Conservation (phyloP, 164 flowering plant species). For the Akebia trifoliata region DNA sequence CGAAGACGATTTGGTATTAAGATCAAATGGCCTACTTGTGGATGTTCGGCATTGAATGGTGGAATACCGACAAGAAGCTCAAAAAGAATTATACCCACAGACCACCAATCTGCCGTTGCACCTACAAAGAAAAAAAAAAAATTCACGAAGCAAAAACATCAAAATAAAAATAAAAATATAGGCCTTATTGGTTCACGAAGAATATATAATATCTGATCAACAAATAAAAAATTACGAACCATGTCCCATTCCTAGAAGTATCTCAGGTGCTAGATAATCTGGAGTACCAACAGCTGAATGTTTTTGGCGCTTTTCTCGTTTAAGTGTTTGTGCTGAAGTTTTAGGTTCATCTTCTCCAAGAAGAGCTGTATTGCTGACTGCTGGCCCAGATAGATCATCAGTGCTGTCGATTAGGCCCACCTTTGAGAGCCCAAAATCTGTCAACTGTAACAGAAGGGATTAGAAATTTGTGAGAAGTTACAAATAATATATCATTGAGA, state of each 20-base stretch:
- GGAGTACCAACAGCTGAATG: constrained; percentile 96
- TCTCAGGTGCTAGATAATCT: constrained; percentile 99
- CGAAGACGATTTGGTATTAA: neutral
- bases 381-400: constrained; percentile 82
- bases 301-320: constrained; percentile 66
- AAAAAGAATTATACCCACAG: constrained; percentile 93
- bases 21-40: constrained; percentile 53
- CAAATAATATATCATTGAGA: neutral
- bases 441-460: constrained; percentile 78
- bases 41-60: constrained; percentile 91
- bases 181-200: neutral
- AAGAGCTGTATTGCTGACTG: constrained; percentile 34
- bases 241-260: constrained; percentile 99
- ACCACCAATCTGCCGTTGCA: constrained; percentile 99
- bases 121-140: constrained; percentile 40
- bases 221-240: constrained; percentile 38
- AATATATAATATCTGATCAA: constrained; percentile 2
- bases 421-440: constrained; percentile 99
- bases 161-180: neutral
- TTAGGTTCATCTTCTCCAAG: constrained; percentile 52
- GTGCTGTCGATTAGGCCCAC: constrained; percentile 98
- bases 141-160: neutral
- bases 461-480: constrained; percentile 35
- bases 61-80: constrained; percentile 97
- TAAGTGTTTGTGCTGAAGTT: constrained; percentile 25